These are phyloP conservation scores for Trypanosoma boissoni DNA, from an alignment of 208 protist species.

Conservation along the genomic window DNA sequence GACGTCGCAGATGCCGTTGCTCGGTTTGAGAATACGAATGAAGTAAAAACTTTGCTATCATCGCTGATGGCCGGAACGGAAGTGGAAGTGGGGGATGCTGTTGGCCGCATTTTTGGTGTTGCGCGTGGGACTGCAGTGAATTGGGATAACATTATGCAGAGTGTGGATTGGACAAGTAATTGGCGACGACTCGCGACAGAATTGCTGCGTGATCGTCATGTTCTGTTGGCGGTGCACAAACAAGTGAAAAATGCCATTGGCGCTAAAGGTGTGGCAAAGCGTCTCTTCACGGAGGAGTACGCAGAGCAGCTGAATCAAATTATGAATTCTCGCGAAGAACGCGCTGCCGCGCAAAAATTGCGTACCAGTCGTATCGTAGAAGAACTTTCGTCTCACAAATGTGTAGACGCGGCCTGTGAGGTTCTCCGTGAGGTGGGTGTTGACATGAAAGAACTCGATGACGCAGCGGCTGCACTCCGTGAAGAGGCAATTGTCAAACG, in stretches of 20 bases:
- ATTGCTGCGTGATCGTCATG: constrained; percentile 45
- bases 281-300: constrained; percentile 52
- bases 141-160: constrained; percentile 58
- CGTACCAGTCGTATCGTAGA: constrained; percentile 31
- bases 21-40: constrained; percentile 56
- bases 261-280: constrained; percentile 36
- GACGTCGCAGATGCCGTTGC: constrained; percentile 41
- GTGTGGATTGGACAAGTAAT: constrained; percentile 63
- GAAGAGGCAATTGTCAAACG: constrained; percentile 24
- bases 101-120: constrained; percentile 44
- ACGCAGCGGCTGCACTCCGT: constrained; percentile 18
- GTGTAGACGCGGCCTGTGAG: constrained; percentile 44
- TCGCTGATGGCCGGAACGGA: constrained; percentile 50
- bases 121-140: constrained; percentile 23
- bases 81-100: constrained; percentile 32
- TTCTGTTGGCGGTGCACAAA: constrained; percentile 36
- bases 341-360: constrained; percentile 15
- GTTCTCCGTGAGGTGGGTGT: constrained; percentile 46
- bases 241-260: constrained; percentile 60
- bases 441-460: constrained; percentile 44
- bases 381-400: constrained; percentile 54
- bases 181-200: constrained; percentile 40
- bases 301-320: constrained; percentile 44
- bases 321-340: constrained; percentile 35
- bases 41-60: constrained; percentile 71